Conservation (phyloP, 805 yeast species). For the Blastobotrys attinorum region DNA sequence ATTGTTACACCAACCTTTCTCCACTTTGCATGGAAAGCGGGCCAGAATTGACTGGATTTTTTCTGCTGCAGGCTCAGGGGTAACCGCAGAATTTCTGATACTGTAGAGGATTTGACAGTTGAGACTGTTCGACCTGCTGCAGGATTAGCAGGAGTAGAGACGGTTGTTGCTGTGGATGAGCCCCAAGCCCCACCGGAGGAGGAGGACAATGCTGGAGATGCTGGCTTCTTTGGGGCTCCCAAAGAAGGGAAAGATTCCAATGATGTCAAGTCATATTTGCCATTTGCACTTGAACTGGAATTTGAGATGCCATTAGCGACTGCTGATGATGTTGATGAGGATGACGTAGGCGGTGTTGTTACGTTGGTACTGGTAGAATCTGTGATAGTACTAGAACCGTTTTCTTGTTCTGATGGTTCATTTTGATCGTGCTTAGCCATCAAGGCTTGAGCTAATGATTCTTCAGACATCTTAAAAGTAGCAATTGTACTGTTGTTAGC, state of each 20-base stretch:
- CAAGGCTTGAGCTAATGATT: constrained; percentile 16
- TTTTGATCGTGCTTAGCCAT: constrained; percentile 17
- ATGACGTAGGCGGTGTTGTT: too few relatives aligned
- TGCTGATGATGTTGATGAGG: too few relatives aligned
- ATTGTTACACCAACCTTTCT: constrained; percentile 60
- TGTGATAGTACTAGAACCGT: not conserved
- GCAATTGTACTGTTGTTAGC: too few relatives aligned
- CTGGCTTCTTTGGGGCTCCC: constrained; percentile 13
- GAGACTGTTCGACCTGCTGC: constrained; percentile 22
- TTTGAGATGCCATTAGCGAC: not conserved
- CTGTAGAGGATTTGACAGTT: constrained; percentile 46
- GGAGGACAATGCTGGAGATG: constrained; percentile 6
- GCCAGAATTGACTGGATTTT: constrained; percentile 53
- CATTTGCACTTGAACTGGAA: not conserved
- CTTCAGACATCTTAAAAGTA: constrained; percentile 3
- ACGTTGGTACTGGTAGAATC: not conserved
- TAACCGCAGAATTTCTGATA: constrained; percentile 76
- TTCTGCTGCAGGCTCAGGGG: constrained; percentile 61
- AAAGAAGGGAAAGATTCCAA: constrained; percentile 26
- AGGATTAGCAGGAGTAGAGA: constrained; percentile 6
- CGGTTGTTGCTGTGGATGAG: not conserved
- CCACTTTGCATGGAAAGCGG: constrained; percentile 56
- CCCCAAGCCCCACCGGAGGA: constrained; percentile 15
- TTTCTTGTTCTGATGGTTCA: not conserved
- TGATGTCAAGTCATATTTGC: constrained; percentile 19